Percentiles rank a stretch among this genome's conserved stretches.
These are phyloP conservation scores for Volvox reticuliferus DNA, from an alignment of 139 green algal species.

Conservation along the genomic window DNA sequence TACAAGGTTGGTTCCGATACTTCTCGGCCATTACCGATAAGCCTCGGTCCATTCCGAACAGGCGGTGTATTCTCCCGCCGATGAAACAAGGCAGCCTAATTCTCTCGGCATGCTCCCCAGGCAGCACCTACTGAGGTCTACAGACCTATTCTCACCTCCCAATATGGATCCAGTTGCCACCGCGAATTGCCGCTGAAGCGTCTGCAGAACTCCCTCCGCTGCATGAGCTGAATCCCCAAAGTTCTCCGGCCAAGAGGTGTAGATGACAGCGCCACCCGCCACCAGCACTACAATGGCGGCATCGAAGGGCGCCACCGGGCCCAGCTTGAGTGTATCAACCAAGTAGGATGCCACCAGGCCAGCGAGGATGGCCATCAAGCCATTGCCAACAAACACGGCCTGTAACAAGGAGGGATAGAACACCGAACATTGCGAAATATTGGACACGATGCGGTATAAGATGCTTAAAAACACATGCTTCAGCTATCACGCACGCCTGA, in stretches of 20 bases:
- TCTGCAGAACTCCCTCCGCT: not conserved
- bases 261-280: conserved; percentile 84
- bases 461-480: too few relatives aligned
- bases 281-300: conserved; percentile 87
- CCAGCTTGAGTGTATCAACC: conserved; percentile 83
- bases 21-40: too few relatives aligned
- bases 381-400: conserved; percentile 97
- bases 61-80: too few relatives aligned
- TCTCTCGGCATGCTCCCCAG: too few relatives aligned
- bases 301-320: conserved; percentile 97
- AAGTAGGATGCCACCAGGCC: conserved; percentile 93
- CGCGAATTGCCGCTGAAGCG: conserved; percentile 55
- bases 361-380: conserved; percentile 93
- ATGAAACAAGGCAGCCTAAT: too few relatives aligned
- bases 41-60: too few relatives aligned
- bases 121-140: too few relatives aligned
- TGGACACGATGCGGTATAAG: too few relatives aligned
- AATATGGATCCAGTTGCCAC: conserved; percentile 44
- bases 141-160: conserved; percentile 19
- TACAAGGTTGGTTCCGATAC: too few relatives aligned
- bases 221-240: conserved; percentile 81
- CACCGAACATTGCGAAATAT: too few relatives aligned
- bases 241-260: conserved; percentile 94
- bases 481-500: too few relatives aligned
- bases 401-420: conserved; percentile 47